Percentiles rank a stretch among this genome's conserved stretches.
phyloP scores from a whole-genome alignment of 2,329 filamentous ascomycete species.

The Juglanconis juglandina region DNA sequence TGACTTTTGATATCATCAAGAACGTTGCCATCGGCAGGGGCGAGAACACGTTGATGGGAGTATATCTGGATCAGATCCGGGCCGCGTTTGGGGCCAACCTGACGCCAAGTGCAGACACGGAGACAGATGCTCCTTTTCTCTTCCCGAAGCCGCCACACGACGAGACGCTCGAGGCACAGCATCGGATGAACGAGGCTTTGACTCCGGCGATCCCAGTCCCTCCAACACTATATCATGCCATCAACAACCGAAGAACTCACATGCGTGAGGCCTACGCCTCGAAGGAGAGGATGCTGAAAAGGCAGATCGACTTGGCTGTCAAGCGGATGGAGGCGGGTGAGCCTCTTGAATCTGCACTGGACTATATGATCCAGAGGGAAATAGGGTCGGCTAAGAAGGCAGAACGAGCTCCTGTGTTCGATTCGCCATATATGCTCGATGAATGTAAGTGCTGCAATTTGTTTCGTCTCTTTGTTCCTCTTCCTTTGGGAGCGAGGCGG shows the following conservation, averaged over 20 bases:
- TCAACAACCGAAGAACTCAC: neutral
- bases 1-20: slow-evolving; percentile 1
- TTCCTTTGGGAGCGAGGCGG: too few relatives aligned
- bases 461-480: neutral
- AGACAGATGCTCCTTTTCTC: neutral
- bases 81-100: neutral
- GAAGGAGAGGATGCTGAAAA: neutral
- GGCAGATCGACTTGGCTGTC: neutral
- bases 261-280: slow-evolving; percentile 1
- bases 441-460: slow-evolving; percentile 21
- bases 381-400: slow-evolving; percentile 28
- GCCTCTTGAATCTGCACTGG: slow-evolving; percentile 20
- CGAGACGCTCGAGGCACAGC: neutral
- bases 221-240: neutral
- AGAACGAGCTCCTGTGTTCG: slow-evolving; percentile 27
- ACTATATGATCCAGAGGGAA: slow-evolving; percentile 34
- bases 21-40: neutral
- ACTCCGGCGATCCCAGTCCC: neutral
- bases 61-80: neutral
- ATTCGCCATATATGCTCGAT: slow-evolving; percentile 29
- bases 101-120: too few relatives aligned
- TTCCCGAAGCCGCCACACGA: neutral
- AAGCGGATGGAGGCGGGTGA: neutral
- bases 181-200: neutral
- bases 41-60: neutral